Evolutionary conservation across 2,329 filamentous ascomycete genomes (phyloP), one percentile per base, ranked within the genome.

Genomic region (Aspergillus ibericus): DNA sequence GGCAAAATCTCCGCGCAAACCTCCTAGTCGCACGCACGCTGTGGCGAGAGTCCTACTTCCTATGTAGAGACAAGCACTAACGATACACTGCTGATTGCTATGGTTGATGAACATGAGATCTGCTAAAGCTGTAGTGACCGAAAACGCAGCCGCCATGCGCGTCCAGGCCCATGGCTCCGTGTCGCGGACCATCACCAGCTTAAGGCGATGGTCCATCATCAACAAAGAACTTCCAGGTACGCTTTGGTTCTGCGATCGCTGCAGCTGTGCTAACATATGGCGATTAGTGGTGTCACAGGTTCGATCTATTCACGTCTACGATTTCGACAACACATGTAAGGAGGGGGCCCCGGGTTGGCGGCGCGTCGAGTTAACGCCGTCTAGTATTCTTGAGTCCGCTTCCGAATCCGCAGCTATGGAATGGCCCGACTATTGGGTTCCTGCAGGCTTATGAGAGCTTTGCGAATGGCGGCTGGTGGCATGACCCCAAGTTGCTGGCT

Each of bases 271-370:
- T 50, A 27, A 44, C 10, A 13, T 16, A 12, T 47, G 3, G 13
- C 15, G 13, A 44, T 12, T 50, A 85, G 84, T 85, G 32, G 82
- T 87, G 10, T 81, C 89, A 42, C 81, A 85, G 56, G 88, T 98
- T 76, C 91, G 86, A 72, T 79, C 86, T 8, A 86, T 99, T 53
- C 93, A 98, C 72, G 85, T 99, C 66, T 98, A 98, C 79, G 95
- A 99, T 75, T 99, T 98, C 75, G 95, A 99, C 77, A 98, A 99
- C 72, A 98, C 93, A 36, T 79, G 91, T 93, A 80, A 73, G 88
- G 13, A n/a, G n/a, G 47, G 53, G 42, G 16, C 40, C 12, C 13
- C n/a, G 36, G 32, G 15, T 8, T 2, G 36, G 3, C 38, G 22
- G 36, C 27, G 25, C 20, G 40, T 59, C 40, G 60, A 63, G 58